phyloP scores from a whole-genome alignment of 805 yeast genomes.

The Pichia eremophila region DNA sequence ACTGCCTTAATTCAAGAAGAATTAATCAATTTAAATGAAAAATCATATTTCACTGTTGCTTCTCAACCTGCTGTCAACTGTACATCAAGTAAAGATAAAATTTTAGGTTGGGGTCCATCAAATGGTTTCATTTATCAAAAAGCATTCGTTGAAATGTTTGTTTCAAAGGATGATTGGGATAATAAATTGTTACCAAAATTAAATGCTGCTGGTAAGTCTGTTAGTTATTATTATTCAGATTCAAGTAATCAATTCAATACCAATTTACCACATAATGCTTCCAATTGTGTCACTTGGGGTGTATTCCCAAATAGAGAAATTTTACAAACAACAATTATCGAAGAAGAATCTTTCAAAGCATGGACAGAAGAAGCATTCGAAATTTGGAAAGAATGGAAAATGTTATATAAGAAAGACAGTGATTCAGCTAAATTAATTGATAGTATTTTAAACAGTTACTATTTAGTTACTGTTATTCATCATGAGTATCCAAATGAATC shows the following conservation, averaged over 20 bases:
- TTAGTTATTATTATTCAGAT: conserved; percentile 73
- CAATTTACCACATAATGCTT: conserved; percentile 44
- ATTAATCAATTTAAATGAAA: conserved; percentile 64
- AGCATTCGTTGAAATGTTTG: conserved; percentile 83
- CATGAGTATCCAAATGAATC: conserved; percentile 70
- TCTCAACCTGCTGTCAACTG: conserved; percentile 94
- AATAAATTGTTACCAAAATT: conserved; percentile 42
- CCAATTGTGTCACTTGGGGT: conserved; percentile 96
- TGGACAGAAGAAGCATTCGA: conserved; percentile 95
- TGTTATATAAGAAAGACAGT: conserved; percentile 55
- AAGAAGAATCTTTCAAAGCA: conserved; percentile 84
- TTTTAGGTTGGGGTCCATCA: conserved; percentile 96
- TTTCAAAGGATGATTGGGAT: conserved; percentile 67
- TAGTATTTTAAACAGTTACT: conserved; percentile 50
- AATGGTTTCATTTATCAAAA: conserved; percentile 87
- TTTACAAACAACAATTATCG: conserved; percentile 86
- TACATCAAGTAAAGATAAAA: conserved; percentile 65
- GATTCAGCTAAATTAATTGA: conserved; percentile 54
- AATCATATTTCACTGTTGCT: conserved; percentile 77
- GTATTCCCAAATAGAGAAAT: conserved; percentile 87
- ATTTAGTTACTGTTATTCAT: conserved; percentile 76
- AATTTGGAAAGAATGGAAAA: conserved; percentile 89
- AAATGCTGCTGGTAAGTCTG: conserved; percentile 31
- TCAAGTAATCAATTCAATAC: conserved; percentile 47
- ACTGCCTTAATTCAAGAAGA: conserved; percentile 91